These are phyloP conservation scores for Vaccinium myrtillus DNA, from an alignment of 148 eudicot genomes.

Conservation along the genomic window DNA sequence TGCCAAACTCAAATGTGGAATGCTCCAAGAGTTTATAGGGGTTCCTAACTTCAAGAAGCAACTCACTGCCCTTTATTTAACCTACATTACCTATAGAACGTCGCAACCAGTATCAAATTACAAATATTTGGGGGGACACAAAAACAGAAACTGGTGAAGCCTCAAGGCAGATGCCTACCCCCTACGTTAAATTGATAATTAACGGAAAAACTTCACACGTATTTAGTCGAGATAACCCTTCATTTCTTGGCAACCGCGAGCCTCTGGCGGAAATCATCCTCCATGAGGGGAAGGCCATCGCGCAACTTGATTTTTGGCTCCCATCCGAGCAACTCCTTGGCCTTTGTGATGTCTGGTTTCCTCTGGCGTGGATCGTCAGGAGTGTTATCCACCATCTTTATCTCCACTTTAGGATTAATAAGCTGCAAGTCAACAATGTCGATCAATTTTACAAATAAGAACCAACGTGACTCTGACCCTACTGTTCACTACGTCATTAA, in stretches of 20 bases:
- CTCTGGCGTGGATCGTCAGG: conserved; percentile 96
- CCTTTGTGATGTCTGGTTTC: conserved; percentile 83
- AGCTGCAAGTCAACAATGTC: conserved; percentile 42
- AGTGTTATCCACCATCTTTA: conserved; percentile 70
- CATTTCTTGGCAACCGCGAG: conserved; percentile 43
- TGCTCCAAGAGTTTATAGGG: background rate
- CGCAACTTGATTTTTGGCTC: conserved; percentile 79
- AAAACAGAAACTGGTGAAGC: conserved; percentile 2
- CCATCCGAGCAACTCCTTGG: conserved; percentile 84
- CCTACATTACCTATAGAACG: background rate
- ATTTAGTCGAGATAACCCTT: background rate
- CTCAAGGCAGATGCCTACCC: background rate
- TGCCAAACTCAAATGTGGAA: background rate
- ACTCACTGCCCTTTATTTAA: background rate
- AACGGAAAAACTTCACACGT: background rate
- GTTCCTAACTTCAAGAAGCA: background rate
- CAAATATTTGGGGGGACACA: background rate
- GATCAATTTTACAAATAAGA: background rate
- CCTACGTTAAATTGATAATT: background rate
- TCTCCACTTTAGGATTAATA: conserved; percentile 71
- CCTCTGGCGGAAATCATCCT: conserved; percentile 78
- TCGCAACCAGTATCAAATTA: background rate
- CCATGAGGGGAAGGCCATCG: conserved; percentile 95
- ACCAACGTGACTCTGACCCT: background rate
- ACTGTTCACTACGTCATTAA: background rate